phyloP scores from a whole-genome alignment of 805 yeast genomes.

The Candida easanensis region DNA sequence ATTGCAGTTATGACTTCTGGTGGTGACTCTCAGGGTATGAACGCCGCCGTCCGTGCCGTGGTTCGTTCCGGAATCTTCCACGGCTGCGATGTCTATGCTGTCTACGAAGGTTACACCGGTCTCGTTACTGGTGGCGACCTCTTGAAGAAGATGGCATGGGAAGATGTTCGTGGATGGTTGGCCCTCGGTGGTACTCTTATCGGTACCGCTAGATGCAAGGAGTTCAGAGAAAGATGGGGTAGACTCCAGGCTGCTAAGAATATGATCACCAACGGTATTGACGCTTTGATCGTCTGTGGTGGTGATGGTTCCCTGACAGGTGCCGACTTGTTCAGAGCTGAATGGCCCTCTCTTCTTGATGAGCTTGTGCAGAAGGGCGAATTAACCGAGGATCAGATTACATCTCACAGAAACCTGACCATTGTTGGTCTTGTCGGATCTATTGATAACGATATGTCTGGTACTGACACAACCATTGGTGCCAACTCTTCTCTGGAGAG shows the following conservation, averaged over 20 bases:
- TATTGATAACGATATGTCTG: slow-evolving; percentile 96
- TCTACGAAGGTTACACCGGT: slow-evolving; percentile 95
- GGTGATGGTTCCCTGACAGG: slow-evolving; percentile 99
- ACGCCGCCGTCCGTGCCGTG: slow-evolving; percentile 92
- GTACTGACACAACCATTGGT: slow-evolving; percentile 95
- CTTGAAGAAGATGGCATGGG: slow-evolving; percentile 75
- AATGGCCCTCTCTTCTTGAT: slow-evolving; percentile 86
- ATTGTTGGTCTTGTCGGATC: slow-evolving; percentile 96
- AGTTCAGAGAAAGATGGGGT: slow-evolving; percentile 82
- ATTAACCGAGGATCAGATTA: slow-evolving; percentile 56
- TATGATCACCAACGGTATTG: slow-evolving; percentile 84
- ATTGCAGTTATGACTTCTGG: slow-evolving; percentile 98
- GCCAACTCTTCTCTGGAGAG: slow-evolving; percentile 92
- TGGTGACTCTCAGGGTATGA: slow-evolving; percentile 99
- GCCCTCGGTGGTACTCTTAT: slow-evolving; percentile 92
- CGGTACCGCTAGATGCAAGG: slow-evolving; percentile 93
- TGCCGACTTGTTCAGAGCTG: slow-evolving; percentile 89
- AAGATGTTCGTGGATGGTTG: slow-evolving; percentile 91
- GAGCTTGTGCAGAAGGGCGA: slow-evolving; percentile 61
- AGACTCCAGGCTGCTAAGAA: slow-evolving; percentile 81
- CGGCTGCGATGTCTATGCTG: slow-evolving; percentile 88
- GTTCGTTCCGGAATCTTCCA: slow-evolving; percentile 86
- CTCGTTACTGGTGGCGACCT: slow-evolving; percentile 77
- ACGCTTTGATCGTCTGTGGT: slow-evolving; percentile 94
- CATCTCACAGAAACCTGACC: slow-evolving; percentile 67